Evolutionary conservation across 306 rosid genomes (phyloP).

Genomic region (Pterocarpus macrocarpus): DNA sequence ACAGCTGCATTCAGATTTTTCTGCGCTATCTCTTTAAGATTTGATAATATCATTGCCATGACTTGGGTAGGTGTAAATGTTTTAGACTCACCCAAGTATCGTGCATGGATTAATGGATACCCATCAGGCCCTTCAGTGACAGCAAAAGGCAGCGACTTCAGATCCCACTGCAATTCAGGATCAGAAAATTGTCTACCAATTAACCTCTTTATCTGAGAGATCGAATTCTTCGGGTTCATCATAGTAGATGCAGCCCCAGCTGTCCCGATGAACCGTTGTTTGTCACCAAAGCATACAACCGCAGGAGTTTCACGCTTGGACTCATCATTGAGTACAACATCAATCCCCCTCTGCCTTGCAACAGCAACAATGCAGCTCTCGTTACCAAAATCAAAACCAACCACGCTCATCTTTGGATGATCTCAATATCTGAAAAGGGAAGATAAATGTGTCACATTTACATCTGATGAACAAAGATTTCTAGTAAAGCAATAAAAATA

Average conservation of each 20-base stretch:
- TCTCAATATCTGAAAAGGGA: constrained; percentile 10
- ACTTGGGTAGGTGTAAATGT: constrained; percentile 87
- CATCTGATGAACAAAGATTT: no score
- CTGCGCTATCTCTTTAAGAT: constrained; percentile 83
- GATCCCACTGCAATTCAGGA: constrained; percentile 84
- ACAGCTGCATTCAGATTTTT: constrained; percentile 87
- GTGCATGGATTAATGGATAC: constrained; percentile 78
- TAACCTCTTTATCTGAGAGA: constrained; percentile 82
- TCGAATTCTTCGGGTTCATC: constrained; percentile 95
- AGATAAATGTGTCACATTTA: not conserved
- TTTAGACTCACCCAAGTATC: constrained; percentile 74
- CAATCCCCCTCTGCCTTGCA: constrained; percentile 96
- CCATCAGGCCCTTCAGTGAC: constrained; percentile 92
- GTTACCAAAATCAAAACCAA: constrained; percentile 95
- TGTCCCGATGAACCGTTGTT: constrained; percentile 92
- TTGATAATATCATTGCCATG: constrained; percentile 79
- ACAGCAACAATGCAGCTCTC: constrained; percentile 98
- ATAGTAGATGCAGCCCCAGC: constrained; percentile 94
- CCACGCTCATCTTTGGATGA: constrained; percentile 85
- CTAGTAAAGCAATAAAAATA: not conserved
- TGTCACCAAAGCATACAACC: constrained; percentile 94
- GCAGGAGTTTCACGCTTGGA: constrained; percentile 98
- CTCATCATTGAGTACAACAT: constrained; percentile 95
- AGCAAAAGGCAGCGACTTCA: constrained; percentile 73
- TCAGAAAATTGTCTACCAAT: constrained; percentile 80